Percentiles rank a stretch among this genome's conserved stretches.
Evolutionary conservation across 805 yeast species (phyloP).

Genomic region (Candida schatavii): DNA sequence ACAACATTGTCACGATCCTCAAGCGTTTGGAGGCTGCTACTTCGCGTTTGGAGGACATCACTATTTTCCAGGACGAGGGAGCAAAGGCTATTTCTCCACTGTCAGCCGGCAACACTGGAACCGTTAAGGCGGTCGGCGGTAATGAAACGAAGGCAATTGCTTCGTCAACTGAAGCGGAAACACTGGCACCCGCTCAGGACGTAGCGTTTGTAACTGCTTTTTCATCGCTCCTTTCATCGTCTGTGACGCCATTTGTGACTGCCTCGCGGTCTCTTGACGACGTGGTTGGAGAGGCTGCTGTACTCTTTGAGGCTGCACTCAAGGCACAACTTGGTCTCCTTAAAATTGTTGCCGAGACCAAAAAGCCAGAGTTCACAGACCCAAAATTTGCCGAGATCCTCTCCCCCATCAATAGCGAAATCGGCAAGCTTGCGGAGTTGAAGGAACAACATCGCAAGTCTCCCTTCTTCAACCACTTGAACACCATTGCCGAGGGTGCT

Average conservation of each 20-base stretch:
- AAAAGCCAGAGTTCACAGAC: constrained; percentile 61
- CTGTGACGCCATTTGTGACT: constrained; percentile 59
- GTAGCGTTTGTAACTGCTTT: constrained; percentile 48
- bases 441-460: constrained; percentile 77
- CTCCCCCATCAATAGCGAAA: constrained; percentile 63
- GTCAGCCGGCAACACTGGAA: constrained; percentile 13
- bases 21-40: constrained; percentile 87
- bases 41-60: constrained; percentile 85
- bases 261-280: constrained; percentile 54
- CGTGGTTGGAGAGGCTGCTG: constrained; percentile 55
- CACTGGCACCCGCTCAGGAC: constrained; percentile 11
- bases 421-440: constrained; percentile 55
- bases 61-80: constrained; percentile 69
- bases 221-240: constrained; percentile 49
- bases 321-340: constrained; percentile 58
- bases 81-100: constrained; percentile 19
- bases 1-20: constrained; percentile 73
- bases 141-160: constrained; percentile 3
- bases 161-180: constrained; percentile 7
- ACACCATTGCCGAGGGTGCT: constrained; percentile 83
- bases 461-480: constrained; percentile 64
- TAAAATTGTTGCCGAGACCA: constrained; percentile 53
- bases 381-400: constrained; percentile 55
- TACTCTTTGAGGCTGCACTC: constrained; percentile 50
- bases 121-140: constrained; percentile 4